These are phyloP conservation scores for Ascoidea tarda DNA, from an alignment of 805 yeast species.

Conservation along the genomic window DNA sequence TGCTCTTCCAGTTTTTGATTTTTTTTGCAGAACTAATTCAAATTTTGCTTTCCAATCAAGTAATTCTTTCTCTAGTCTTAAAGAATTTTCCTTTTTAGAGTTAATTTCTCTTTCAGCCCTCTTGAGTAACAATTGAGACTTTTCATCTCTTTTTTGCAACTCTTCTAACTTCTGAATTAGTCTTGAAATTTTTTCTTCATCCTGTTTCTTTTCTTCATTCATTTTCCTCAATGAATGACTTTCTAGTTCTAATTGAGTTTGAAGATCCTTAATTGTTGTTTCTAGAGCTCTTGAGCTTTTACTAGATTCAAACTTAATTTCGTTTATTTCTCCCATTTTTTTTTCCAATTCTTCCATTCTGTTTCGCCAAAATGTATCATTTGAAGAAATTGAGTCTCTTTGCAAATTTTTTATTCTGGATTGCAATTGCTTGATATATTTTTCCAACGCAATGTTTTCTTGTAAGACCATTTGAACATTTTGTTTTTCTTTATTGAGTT, in stretches of 20 bases:
- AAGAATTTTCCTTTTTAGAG: conserved; percentile 37
- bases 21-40: conserved; percentile 8
- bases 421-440: conserved; percentile 36
- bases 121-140: conserved; percentile 26
- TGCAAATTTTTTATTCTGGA: conserved; percentile 31
- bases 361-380: conserved; percentile 41
- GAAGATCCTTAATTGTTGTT: conserved; percentile 38
- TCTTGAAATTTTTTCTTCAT: conserved; percentile 34
- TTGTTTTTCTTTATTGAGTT: conserved; percentile 27
- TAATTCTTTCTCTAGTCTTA: conserved; percentile 41
- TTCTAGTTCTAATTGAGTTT: conserved; percentile 37
- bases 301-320: conserved; percentile 34
- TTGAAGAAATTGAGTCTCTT: conserved; percentile 30
- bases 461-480: conserved; percentile 43
- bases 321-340: conserved; percentile 31
- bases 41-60: conserved; percentile 36
- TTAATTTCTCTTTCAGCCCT: conserved; percentile 42
- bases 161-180: conserved; percentile 28
- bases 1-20: neutral
- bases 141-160: conserved; percentile 30
- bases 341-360: conserved; percentile 40
- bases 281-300: conserved; percentile 36
- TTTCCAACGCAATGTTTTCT: conserved; percentile 53
- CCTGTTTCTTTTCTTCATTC: conserved; percentile 43
- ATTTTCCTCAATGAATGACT: conserved; percentile 33